Conservation (phyloP, 2,329 filamentous ascomycete species). For the Aureobasidium sp. region DNA sequence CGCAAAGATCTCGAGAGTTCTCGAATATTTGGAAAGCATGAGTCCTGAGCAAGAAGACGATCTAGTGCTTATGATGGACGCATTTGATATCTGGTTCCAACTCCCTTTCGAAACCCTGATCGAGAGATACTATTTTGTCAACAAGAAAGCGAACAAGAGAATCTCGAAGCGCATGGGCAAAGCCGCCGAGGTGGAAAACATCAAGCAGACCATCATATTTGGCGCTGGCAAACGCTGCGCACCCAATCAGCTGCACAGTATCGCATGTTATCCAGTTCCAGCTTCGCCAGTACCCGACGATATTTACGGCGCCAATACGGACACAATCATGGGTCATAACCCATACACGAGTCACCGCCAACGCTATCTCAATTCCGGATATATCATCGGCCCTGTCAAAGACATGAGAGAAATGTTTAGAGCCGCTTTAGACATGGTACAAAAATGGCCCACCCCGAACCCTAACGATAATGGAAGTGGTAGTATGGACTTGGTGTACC, state of each 20-base stretch:
- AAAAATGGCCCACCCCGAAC: constrained; percentile 14
- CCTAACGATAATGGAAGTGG: constrained; percentile 22
- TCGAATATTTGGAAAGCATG: constrained; percentile 25
- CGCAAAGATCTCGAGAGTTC: constrained; percentile 24
- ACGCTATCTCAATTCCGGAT: constrained; percentile 44
- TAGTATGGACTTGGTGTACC: constrained; percentile 23
- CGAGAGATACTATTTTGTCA: constrained; percentile 47
- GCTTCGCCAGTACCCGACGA: constrained; percentile 44
- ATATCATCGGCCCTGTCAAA: constrained; percentile 37
- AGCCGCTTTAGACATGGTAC: constrained; percentile 26
- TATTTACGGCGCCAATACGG: constrained; percentile 42
- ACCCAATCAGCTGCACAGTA: constrained; percentile 35
- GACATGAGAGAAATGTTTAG: constrained; percentile 35
- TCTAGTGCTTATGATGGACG: constrained; percentile 57
- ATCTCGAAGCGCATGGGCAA: constrained; percentile 33
- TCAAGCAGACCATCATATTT: constrained; percentile 50
- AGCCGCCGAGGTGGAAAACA: constrained; percentile 26
- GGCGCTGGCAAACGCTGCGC: constrained; percentile 49
- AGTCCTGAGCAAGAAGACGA: constrained; percentile 34
- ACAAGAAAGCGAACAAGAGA: constrained; percentile 36
- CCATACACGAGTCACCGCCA: constrained; percentile 33
- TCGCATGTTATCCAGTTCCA: constrained; percentile 48
- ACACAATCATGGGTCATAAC: constrained; percentile 38
- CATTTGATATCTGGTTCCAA: constrained; percentile 58
- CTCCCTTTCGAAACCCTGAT: constrained; percentile 58